Evolutionary conservation across 305 asterid genomes (phyloP).

Genomic region (Plantago coronopus): DNA sequence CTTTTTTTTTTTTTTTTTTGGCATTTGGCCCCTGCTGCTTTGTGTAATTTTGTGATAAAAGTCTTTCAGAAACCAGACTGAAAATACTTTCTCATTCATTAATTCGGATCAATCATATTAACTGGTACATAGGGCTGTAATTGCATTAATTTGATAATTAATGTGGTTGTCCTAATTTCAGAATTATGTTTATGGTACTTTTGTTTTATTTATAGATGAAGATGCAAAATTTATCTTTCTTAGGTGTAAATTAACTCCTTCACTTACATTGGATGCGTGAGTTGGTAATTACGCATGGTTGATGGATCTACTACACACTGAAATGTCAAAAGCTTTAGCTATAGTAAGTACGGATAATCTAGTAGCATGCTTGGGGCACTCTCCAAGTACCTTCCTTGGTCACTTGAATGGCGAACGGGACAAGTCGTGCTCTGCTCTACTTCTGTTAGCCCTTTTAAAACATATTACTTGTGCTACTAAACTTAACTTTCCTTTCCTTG

Average conservation of each 20-base stretch:
- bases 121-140: background rate
- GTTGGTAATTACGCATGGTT: background rate
- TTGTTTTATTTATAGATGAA: background rate
- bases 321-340: background rate
- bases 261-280: background rate
- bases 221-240: no score
- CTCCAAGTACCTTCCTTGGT: no score
- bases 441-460: no score
- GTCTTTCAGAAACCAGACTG: background rate
- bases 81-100: background rate
- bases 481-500: background rate
- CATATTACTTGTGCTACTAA: background rate
- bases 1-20: no score
- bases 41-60: slow-evolving; percentile 4
- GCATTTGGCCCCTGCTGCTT: background rate
- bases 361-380: no score
- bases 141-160: background rate
- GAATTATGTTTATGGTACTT: background rate
- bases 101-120: background rate
- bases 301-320: background rate
- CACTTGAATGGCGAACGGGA: no score
- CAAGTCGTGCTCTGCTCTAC: no score
- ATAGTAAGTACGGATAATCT: background rate
- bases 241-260: background rate
- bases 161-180: no score